Evolutionary conservation across 2,329 filamentous ascomycete species (phyloP), one percentile per base, ranked within the genome.

Genomic region (Cucurbitaria berberidis): DNA sequence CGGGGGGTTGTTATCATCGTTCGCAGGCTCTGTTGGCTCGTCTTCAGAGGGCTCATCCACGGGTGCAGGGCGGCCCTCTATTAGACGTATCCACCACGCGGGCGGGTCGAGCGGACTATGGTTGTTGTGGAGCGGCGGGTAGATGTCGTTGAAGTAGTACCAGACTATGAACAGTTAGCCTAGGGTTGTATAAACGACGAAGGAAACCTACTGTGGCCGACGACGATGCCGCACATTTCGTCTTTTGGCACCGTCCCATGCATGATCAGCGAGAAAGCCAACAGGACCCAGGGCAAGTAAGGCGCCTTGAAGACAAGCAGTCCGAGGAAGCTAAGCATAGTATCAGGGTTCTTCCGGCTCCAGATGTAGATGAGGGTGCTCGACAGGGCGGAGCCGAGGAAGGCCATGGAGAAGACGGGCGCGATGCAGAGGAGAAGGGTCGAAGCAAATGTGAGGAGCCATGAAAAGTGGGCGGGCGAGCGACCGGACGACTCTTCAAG

Each of bases 91-190:
- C 93, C 93, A 99, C 88, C 91, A 97, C 53, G 80, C 78, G 0
- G 95, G 95, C 32, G 95, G 93, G 66, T 96, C 93, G 42, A 99
- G 81, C 0, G 95, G 95, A 50, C 90, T 84, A 45, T 89, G 88
- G 16, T 91, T 91, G 59, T 89, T 87, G 76, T 97, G 90, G 38
- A 97, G 84, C 3, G 92, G 90, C 3, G 95, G 95, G 75, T 96
- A 99, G 15, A 99, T 93, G 74, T 99, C 95, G 54, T 88, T 90
- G 76, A 98, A 97, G 79, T 97, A 99, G 76, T 98, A 99, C 89
- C 93, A 98, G 35, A 98, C 83, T 84, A 49, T 16, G 4, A 18
- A 3, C 10, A 11, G 48, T 69, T 53, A 66, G 58, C 45, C 8
- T n/a, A 5, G 5, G 22, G 10, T 21, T 59, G 48, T 21, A 34